Conservation (phyloP, 208 protist species). For the Crithidia fasciculata region DNA sequence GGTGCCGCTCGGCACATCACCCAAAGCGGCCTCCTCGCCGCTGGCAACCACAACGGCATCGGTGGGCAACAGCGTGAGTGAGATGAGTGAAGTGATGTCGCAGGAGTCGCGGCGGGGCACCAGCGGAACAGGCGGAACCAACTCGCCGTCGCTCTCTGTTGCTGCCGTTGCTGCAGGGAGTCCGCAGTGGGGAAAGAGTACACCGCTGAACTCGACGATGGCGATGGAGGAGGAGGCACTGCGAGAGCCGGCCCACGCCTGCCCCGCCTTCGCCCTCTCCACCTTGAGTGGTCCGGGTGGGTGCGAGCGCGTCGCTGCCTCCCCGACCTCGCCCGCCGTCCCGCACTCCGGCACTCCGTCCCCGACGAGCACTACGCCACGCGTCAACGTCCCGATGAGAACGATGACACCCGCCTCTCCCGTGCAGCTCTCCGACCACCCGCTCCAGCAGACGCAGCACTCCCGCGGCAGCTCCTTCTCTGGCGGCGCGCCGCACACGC, state of each 20-base stretch:
- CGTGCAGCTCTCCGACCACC: conserved; percentile 6
- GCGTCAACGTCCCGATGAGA: neutral
- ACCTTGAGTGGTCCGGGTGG: neutral
- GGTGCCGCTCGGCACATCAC: conserved; percentile 7
- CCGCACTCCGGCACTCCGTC: conserved; percentile 8
- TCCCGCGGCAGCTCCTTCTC: neutral
- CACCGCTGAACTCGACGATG: too few relatives aligned
- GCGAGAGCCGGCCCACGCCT: neutral
- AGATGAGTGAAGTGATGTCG: neutral
- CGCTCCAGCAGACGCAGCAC: conserved; percentile 13
- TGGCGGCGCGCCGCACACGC: conserved; percentile 7
- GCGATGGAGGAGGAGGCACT: conserved; percentile 8
- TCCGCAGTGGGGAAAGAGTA: too few relatives aligned
- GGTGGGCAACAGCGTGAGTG: neutral
- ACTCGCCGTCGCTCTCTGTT: too few relatives aligned
- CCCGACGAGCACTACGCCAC: conserved; percentile 10
- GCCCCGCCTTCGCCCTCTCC: conserved; percentile 9
- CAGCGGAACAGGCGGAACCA: neutral
- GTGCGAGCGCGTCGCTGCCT: conserved; percentile 3
- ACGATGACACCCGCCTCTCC: neutral
- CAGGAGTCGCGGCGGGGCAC: neutral
- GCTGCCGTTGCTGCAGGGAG: too few relatives aligned
- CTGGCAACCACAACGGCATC: neutral
- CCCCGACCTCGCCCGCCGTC: conserved; percentile 3
- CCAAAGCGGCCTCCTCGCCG: neutral